Base-by-base conservation (phyloP, 176 grass and related monocot species). In the Eremochloa ophiuroides region DNA sequence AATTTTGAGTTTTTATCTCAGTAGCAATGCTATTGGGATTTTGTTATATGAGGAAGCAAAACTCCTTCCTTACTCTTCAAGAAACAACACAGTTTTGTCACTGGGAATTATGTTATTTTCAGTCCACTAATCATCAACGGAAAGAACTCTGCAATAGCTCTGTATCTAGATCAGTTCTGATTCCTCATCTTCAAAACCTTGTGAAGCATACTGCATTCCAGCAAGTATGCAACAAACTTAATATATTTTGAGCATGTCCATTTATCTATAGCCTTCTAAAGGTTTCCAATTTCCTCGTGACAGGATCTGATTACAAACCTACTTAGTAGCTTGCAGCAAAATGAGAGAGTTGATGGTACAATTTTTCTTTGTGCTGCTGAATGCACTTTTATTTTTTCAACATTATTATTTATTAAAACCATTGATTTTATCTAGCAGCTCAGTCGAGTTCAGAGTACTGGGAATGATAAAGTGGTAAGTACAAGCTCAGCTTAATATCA, bases 161-260 rank as follows among this genome's bases (percentile, higher is more conserved):
- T 69, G 81, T 93, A 81, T 89, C 92, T 71, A 66, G 90, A 60
- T 93, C 92, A n/a, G 37, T 94, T 85, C 69, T 98, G 66, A 84
- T 95, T 84, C 95, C 95, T 48, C 90, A 95, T 81, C 95, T 98
- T 82, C 86, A 94, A 76, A 98, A 98, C 86, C 95, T 98, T 89
- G 85, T 98, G 40, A 86, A 98, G 84, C 88, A 98, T 62, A 90
- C 95, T 85, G 85, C 95, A 82, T 88, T 98, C 87, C 95, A 98
- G 82, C 95, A 93, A 88, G 95, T 98, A 93, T 72, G 87, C 64
- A 56, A 81, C 50, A 46, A 65, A 37, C 42, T 81, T 62, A 56
- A 63, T 64, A 62, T 77, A 20, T 37, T 83, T 4, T 64, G 64
- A 76, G 6, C 34, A 77, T 80, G 38, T 33, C 17, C 4, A 42